phyloP scores from a whole-genome alignment of 2,329 filamentous ascomycete genomes.

The Spiromastix sp. region DNA sequence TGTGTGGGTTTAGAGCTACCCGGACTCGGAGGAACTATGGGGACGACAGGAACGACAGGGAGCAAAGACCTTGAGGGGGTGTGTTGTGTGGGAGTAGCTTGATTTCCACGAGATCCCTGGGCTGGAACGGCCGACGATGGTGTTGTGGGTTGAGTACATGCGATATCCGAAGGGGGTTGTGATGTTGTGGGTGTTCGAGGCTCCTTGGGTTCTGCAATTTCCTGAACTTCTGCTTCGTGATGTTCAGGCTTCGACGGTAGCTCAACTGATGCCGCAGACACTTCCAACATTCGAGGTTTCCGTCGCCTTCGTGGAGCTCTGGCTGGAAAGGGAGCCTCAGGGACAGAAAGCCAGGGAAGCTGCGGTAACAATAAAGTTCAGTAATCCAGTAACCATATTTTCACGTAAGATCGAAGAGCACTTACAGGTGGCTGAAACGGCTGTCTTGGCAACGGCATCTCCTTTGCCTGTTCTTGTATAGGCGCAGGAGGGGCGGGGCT shows the following conservation, averaged over 20 bases:
- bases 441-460: conserved; percentile 10
- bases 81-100: conserved; percentile 21
- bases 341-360: conserved; percentile 52
- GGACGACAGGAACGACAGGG: conserved; percentile 42
- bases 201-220: conserved; percentile 27
- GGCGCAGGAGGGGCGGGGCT: conserved; percentile 25
- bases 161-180: conserved; percentile 46
- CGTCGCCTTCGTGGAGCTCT: conserved; percentile 39
- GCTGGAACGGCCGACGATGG: conserved; percentile 42
- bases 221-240: conserved; percentile 13
- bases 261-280: conserved; percentile 30
- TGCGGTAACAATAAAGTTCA: conserved; percentile 14
- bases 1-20: conserved; percentile 21
- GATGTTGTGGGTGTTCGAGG: conserved; percentile 50
- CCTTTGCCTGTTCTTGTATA: conserved; percentile 14
- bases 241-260: conserved; percentile 38
- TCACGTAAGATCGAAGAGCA: conserved; percentile 18
- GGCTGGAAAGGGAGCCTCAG: conserved; percentile 44
- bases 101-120: conserved; percentile 19
- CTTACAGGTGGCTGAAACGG: conserved; percentile 17
- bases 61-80: conserved; percentile 34
- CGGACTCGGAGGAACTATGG: conserved; percentile 29
- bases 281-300: conserved; percentile 25
- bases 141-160: conserved; percentile 45
- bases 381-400: neutral